Evolutionary conservation across 768 basidiomycete species (phyloP).

Genomic region (Tephrocybe sp.): DNA sequence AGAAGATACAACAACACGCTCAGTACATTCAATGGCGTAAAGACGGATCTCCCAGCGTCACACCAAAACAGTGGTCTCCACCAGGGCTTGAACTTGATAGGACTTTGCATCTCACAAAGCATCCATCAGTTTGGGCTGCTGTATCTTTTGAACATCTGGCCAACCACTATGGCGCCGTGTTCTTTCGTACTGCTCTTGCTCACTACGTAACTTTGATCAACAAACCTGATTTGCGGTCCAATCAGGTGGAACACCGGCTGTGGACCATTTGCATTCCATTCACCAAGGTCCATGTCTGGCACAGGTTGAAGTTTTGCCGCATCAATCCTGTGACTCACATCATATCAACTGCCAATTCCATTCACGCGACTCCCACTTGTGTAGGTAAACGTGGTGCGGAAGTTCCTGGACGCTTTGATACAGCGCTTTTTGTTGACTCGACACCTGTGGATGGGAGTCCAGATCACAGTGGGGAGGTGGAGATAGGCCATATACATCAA

Average conservation of each 20-base stretch:
- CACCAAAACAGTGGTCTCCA: background rate
- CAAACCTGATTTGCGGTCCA: slow-evolving; percentile 14
- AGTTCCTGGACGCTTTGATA: slow-evolving; percentile 33
- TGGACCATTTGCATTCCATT: slow-evolving; percentile 21
- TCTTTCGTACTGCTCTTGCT: slow-evolving; percentile 23
- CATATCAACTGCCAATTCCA: slow-evolving; percentile 21
- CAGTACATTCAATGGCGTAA: slow-evolving; percentile 23
- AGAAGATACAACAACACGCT: slow-evolving; percentile 26
- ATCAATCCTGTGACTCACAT: slow-evolving; percentile 11
- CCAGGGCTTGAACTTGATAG: slow-evolving; percentile 11
- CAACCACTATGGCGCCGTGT: slow-evolving; percentile 22
- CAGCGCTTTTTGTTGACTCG: slow-evolving; percentile 7
- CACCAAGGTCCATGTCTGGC: slow-evolving; percentile 25
- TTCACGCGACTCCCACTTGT: slow-evolving; percentile 23
- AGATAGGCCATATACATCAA: no score
- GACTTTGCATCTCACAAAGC: slow-evolving; percentile 20
- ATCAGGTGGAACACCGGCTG: slow-evolving; percentile 13
- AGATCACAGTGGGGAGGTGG: slow-evolving; percentile 20
- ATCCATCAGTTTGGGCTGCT: slow-evolving; percentile 18
- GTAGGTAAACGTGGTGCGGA: slow-evolving; percentile 10
- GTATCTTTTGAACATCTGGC: slow-evolving; percentile 11
- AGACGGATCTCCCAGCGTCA: background rate
- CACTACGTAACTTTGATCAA: slow-evolving; percentile 20
- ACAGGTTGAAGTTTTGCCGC: slow-evolving; percentile 28
- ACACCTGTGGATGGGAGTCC: slow-evolving; percentile 9